These are phyloP conservation scores for Drechslerella coelobrocha DNA, from an alignment of 2,329 filamentous ascomycete genomes.

Conservation along the genomic window DNA sequence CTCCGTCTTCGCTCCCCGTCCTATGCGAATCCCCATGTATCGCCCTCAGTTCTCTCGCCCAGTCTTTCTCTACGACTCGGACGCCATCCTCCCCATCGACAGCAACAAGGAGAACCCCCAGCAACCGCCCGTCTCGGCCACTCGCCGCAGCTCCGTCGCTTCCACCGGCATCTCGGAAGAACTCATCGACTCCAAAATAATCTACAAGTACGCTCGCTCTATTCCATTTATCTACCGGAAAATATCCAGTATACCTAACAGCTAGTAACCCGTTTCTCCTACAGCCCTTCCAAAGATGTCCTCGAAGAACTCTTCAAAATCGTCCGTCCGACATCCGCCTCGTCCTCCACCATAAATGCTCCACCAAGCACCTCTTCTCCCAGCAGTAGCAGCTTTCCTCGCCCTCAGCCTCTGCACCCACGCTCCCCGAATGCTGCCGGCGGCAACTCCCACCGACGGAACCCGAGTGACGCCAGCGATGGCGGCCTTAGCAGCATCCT, in stretches of 20 bases:
- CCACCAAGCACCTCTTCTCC: constrained; percentile 19
- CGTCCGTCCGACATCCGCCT: constrained; percentile 45
- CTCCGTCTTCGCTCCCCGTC: constrained; percentile 47
- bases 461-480: constrained; percentile 47
- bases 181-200: constrained; percentile 30
- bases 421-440: constrained; percentile 32
- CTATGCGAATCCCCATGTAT: constrained; percentile 49
- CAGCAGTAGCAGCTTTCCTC: constrained; percentile 27
- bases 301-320: constrained; percentile 49
- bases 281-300: constrained; percentile 39
- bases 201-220: constrained; percentile 23
- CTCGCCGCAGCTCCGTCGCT: constrained; percentile 45
- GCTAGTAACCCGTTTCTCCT: background rate
- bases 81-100: constrained; percentile 13
- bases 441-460: constrained; percentile 22
- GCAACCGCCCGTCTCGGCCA: constrained; percentile 10
- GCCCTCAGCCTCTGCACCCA: constrained; percentile 32
- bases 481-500: constrained; percentile 40
- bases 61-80: constrained; percentile 50
- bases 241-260: background rate
- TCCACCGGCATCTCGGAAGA: constrained; percentile 46
- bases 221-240: background rate
- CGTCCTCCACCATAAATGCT: constrained; percentile 20
- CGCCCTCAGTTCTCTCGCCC: constrained; percentile 48
- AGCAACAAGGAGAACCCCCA: constrained; percentile 37